Base-by-base conservation (phyloP, 306 rosid species). In the peach (Prunus persica) region DNA sequence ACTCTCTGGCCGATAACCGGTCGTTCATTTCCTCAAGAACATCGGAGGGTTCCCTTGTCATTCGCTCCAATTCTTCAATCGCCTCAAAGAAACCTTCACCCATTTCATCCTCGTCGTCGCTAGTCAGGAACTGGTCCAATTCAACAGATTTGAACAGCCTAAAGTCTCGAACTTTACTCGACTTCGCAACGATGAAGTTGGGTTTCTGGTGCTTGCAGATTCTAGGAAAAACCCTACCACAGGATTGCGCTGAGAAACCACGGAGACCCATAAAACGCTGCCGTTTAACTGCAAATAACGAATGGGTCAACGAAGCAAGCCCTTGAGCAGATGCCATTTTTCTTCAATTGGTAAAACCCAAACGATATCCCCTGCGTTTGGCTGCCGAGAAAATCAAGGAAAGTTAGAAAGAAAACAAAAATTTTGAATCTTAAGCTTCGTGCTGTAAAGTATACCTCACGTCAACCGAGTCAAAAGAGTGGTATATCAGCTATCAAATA, bases 1-100 rank as follows among this genome's bases (percentile, higher is more conserved):
- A 65, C 69, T 95, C 99, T 73, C 89, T 80, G 3, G 97, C 97
- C 5, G 99, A 90, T 11, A 95, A 81, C 24, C 99, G 95, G 11
- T 95, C 93, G 57, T 95, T 95, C 99, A 95, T 95, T 67, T 95
- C 97, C 77, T 84, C 99, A 8, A 95, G 89, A 60, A 95, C 79
- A 84, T 95, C 97, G 7, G 97, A 90, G n/a, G 99, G 97, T n/a
- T 95, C 98, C 71, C 98, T 90, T 19, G 89, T 70, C 98, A 95
- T 92, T 28, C 92, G 82, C 86, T 95, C 99, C 69, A 95, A 86
- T 77, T 95, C 97, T 83, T 95, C 97, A 14, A 95, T 90, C 34
- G 97, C 99, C 86, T 92, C 97, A 10, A 89, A 88, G 77, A 90
- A 95, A 13, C 96, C 93, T 56, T 95, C 97, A n/a, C 97, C 76